Evolutionary conservation across 1,139 yeast species (phyloP), one percentile per base, ranked within the genome.

Genomic region (Arxiozyma bovina): DNA sequence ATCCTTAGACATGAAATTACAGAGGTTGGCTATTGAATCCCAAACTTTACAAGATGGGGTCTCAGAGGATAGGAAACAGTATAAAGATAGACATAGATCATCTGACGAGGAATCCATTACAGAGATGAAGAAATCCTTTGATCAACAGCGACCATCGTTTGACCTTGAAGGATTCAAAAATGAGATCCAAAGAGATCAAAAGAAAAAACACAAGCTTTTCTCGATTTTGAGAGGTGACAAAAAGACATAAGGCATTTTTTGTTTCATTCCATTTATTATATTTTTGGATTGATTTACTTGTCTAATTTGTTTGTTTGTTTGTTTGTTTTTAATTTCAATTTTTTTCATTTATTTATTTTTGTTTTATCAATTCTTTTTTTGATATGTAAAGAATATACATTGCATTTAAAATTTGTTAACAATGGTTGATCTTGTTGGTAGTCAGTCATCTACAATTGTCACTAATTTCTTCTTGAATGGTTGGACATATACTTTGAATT

Each of bases 1-100:
- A 52, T 65, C 71, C 1, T 52, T 67, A 42, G 70, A 67, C 52
- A 53, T 65, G 41, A 61, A 64, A 44, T 59, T 59, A 45, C 69
- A 65, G 48, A 66, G 63, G 50, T 21, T 52, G 6, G 47, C 49
- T 7, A 34, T 51, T 23, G 42, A 46, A 34, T 20, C 34, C 20
- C 20, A 23, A 9, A 21, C 40, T 7, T 45, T 45, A 45, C 48
- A 45, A 27, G 30, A 45, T 22, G 40, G 41, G 18, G 34, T n/a
- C 12, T 34, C 40, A 34, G 40, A 34, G 40, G 40, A 34, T 34
- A 34, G n/a, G 6, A 34, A 34, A 34, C 40, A 34, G 8, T 15
- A 34, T 15, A 44, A 18, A n/a, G 20, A 22, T 18, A 44, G 20
- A 27, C 12, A 18, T 45, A 25, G 34, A 12, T 30, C 59, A 6